Conservation (phyloP, 2,329 filamentous ascomycete species). For the Fusarium nematophilum region DNA sequence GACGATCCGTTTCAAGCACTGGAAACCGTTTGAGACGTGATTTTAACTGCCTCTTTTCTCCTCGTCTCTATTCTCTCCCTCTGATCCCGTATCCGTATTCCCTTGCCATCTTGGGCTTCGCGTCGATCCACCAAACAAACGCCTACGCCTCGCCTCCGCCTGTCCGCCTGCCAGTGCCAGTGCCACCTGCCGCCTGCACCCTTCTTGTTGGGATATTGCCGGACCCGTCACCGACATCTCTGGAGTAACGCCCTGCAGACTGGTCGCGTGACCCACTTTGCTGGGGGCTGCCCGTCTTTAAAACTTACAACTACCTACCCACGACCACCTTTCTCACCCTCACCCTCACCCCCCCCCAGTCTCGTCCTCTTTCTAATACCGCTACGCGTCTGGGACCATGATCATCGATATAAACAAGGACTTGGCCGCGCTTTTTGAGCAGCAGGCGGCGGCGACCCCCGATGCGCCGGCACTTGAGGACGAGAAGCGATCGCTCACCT, state of each 20-base stretch:
- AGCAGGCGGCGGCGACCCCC: slow-evolving; percentile 76
- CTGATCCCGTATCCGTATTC: too few species aligned
- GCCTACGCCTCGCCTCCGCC: slow-evolving; percentile 29
- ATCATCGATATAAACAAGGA: slow-evolving; percentile 78
- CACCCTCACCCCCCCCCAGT: slow-evolving; percentile 7
- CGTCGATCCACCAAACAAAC: slow-evolving; percentile 15
- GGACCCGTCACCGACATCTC: slow-evolving; percentile 39
- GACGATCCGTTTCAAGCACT: slow-evolving; percentile 13
- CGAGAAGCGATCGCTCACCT: slow-evolving; percentile 74
- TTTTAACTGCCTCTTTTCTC: too few species aligned
- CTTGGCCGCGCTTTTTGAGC: slow-evolving; percentile 75
- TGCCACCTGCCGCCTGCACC: too few species aligned
- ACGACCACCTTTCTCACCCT: slow-evolving; percentile 7
- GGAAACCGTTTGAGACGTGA: slow-evolving; percentile 24
- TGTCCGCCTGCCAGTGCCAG: too few species aligned
- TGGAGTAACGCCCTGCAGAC: slow-evolving; percentile 30
- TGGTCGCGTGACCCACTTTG: slow-evolving; percentile 47
- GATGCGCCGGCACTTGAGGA: slow-evolving; percentile 79
- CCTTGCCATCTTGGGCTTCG: background rate
- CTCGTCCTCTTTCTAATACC: slow-evolving; percentile 4
- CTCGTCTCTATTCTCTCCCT: too few species aligned
- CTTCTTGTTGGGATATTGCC: slow-evolving; percentile 37
- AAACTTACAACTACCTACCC: slow-evolving; percentile 14
- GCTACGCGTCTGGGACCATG: slow-evolving; percentile 56
- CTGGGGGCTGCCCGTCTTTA: slow-evolving; percentile 32